Evolutionary conservation across 768 basidiomycete species (phyloP).

Genomic region (Tylopilus subfusipes): DNA sequence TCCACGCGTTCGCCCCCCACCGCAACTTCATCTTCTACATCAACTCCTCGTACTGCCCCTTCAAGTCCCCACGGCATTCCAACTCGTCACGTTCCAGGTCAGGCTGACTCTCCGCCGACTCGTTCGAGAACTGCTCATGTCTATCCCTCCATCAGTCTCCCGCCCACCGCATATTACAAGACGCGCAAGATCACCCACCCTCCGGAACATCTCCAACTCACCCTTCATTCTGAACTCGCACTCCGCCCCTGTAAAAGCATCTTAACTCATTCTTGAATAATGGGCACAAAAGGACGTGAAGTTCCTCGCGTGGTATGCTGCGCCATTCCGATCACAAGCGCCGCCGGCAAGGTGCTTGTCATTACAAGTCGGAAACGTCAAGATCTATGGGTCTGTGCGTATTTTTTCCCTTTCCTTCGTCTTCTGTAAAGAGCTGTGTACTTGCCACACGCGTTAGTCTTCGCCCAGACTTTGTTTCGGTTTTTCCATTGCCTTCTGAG

Average conservation of each 20-base stretch:
- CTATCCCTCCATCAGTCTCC: constrained; percentile 3
- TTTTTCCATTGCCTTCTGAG: not conserved
- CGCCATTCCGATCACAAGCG: constrained; percentile 77
- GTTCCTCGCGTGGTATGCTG: constrained; percentile 87
- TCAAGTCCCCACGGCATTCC: constrained; percentile 3
- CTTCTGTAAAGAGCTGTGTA: not conserved
- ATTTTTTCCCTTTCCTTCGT: constrained; percentile 7
- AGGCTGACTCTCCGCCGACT: not conserved
- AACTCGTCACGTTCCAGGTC: constrained; percentile 11
- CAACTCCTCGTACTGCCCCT: constrained; percentile 12
- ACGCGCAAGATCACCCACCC: not conserved
- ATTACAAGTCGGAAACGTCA: constrained; percentile 82
- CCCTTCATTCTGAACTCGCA: not conserved
- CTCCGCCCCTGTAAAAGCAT: constrained; percentile 3
- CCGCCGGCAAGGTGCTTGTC: constrained; percentile 74
- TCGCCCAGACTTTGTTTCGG: not conserved
- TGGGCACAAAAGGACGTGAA: constrained; percentile 70
- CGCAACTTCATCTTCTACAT: constrained; percentile 8
- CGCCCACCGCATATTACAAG: not conserved
- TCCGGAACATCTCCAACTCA: not conserved
- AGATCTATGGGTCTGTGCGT: constrained; percentile 88
- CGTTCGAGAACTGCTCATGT: constrained; percentile 2
- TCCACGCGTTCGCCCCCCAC: not conserved
- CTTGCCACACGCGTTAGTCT: not conserved
- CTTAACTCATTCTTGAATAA: constrained; percentile 27